Evolutionary conservation across 129 eudicot species (phyloP), one percentile per base, ranked within the genome.

Genomic region (Pulicaria dysenterica): DNA sequence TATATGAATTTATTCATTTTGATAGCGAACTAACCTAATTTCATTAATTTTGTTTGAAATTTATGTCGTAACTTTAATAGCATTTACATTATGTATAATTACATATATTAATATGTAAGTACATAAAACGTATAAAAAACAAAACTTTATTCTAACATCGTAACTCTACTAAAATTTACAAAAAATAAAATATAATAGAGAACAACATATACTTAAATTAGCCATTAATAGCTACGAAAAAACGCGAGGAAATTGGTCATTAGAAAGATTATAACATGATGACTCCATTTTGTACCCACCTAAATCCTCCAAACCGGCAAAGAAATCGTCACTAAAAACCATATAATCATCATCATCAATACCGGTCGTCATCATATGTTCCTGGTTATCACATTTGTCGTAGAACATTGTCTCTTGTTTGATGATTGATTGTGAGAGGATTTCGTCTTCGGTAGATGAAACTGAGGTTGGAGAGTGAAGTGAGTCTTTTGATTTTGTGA

Each of bases 231-330:
- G 76, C 78, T 77, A 78, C 56, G 79, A 77, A 67, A 81, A 48
- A 71, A 69, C 65, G 62, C 55, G 58, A 60, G 83, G 83, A 70
- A 77, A 70, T 19, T 74, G 73, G 17, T 46, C 39, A 39, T 67
- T 46, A n/a, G 82, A 73, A 72, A 46, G 46, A 44, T 72, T 67
- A 14, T 39, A 63, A 64, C 64, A 68, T 7, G 76, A 67, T 44
- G 79, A 56, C 12, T 79, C 80, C 17, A 78, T 76, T 48, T 49
- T 43, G 24, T 76, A 65, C 3, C 75, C 84, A 64, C 82, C 89
- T 45, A 92, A 79, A 74, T 89, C 89, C 19, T 87, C 91, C 54
- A 92, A 79, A 10, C 95, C 96, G 54, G 74, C 85, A 47, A 92
- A 92, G 80, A 92, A 92, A 70, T 92, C 95, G 61, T 87, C 98